Percentiles rank a stretch among this genome's conserved stretches.
phyloP scores from a whole-genome alignment of 164 flowering plant genomes.

The Cinnamomum chago region DNA sequence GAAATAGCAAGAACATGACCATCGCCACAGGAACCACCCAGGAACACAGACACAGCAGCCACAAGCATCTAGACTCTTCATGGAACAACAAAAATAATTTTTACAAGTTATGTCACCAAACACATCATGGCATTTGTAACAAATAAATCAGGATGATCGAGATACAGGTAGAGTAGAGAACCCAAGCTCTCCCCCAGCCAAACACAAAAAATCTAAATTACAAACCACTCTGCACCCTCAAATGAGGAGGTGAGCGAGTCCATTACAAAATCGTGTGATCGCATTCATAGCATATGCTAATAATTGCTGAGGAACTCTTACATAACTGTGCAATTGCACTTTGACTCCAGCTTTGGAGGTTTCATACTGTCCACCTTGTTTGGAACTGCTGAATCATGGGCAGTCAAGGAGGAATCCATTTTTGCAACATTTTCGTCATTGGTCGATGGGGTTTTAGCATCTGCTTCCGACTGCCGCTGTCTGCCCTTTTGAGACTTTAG shows the following conservation, averaged over 20 bases:
- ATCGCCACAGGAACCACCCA: neutral
- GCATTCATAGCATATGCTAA: slow-evolving; percentile 73
- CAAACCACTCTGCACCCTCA: slow-evolving; percentile 20
- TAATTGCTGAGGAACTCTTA: slow-evolving; percentile 43
- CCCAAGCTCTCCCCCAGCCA: slow-evolving; percentile 21
- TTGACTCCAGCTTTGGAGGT: slow-evolving; percentile 85
- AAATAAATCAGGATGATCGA: slow-evolving; percentile 31
- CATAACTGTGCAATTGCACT: slow-evolving; percentile 90
- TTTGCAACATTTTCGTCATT: slow-evolving; percentile 4
- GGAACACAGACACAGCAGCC: slow-evolving; percentile 18
- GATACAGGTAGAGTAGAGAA: slow-evolving; percentile 28
- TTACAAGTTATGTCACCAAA: slow-evolving; percentile 44
- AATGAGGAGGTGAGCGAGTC: neutral
- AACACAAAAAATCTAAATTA: slow-evolving; percentile 17
- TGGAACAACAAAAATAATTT: slow-evolving; percentile 23
- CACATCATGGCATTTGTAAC: slow-evolving; percentile 37
- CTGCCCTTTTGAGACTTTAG: slow-evolving; percentile 51
- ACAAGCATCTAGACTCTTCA: slow-evolving; percentile 23
- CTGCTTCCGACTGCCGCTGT: slow-evolving; percentile 43
- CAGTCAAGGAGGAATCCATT: neutral
- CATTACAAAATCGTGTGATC: slow-evolving; percentile 66
- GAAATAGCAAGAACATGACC: neutral
- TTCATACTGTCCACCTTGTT: slow-evolving; percentile 25
- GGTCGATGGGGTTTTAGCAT: slow-evolving; percentile 25
- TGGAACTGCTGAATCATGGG: slow-evolving; percentile 21